These are phyloP conservation scores for Mycena rebaudengoi DNA, from an alignment of 768 basidiomycete genomes.

Conservation along the genomic window DNA sequence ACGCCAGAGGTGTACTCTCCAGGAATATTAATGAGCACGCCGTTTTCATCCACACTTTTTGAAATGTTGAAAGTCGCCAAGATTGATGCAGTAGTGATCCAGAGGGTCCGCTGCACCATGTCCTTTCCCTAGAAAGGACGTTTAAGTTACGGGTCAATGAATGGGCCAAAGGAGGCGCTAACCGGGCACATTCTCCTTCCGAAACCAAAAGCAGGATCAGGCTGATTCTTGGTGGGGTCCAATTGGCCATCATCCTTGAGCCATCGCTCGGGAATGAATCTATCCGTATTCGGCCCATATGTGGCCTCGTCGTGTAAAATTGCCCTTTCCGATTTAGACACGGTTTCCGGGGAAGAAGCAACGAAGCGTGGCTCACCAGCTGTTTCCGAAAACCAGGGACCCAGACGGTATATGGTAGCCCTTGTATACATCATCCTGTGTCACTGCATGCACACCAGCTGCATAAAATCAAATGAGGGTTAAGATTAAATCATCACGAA, in stretches of 20 bases:
- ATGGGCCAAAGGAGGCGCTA: too few relatives aligned
- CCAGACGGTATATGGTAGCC: neutral
- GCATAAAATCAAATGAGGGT: neutral
- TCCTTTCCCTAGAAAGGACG: conserved; percentile 1
- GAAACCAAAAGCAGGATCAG: neutral
- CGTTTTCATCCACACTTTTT: conserved; percentile 12
- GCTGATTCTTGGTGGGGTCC: neutral
- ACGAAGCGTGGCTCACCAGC: too few relatives aligned
- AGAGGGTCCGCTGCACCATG: neutral
- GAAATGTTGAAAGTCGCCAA: neutral
- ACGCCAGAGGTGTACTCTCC: too few relatives aligned
- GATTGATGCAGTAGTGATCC: neutral
- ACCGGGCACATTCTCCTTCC: neutral
- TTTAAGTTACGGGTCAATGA: too few relatives aligned
- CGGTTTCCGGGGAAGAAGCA: too few relatives aligned
- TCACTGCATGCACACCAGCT: neutral
- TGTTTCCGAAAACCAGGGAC: neutral
- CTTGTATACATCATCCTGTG: neutral
- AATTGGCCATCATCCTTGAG: neutral
- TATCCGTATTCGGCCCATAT: neutral
- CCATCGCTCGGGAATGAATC: conserved; percentile 2
- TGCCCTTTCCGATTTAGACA: neutral
- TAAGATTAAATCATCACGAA: too few relatives aligned
- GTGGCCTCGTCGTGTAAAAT: neutral
- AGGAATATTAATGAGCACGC: too few relatives aligned